Evolutionary conservation across 495 filamentous ascomycete genomes (phyloP).

Genomic region (Cercophora samala): DNA sequence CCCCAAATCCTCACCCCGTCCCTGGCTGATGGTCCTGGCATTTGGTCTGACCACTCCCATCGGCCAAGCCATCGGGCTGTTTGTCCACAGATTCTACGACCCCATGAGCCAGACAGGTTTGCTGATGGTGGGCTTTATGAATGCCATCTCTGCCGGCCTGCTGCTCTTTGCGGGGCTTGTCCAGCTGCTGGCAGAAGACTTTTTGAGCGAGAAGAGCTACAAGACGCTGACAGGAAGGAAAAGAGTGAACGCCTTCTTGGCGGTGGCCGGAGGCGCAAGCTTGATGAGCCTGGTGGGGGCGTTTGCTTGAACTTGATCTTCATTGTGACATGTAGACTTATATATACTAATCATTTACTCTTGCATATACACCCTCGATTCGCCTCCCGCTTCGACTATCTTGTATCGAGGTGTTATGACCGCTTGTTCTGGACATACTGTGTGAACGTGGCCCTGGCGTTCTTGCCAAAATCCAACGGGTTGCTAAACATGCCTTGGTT

Average conservation of each 20-base stretch:
- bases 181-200: conserved; percentile 90
- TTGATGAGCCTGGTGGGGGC: conserved; percentile 90
- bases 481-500: conserved; percentile 27
- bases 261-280: conserved; percentile 70
- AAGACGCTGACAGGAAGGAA: conserved; percentile 63
- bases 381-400: not conserved
- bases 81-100: conserved; percentile 80
- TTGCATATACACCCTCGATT: not conserved
- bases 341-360: not conserved
- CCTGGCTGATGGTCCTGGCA: conserved; percentile 93
- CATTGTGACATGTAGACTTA: not conserved
- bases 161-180: conserved; percentile 89
- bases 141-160: conserved; percentile 82
- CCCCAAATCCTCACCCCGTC: conserved; percentile 53
- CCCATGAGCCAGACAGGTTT: conserved; percentile 77
- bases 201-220: conserved; percentile 86
- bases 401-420: too few species aligned
- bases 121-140: conserved; percentile 89
- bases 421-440: conserved; percentile 6
- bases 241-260: conserved; percentile 69
- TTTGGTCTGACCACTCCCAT: conserved; percentile 90
- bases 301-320: conserved; percentile 58
- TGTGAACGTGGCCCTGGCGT: conserved; percentile 23
- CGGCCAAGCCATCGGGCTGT: conserved; percentile 83
- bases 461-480: conserved; percentile 25